Conservation (phyloP, 1,139 yeast genomes). For the Geotrichum aggregatum region DNA sequence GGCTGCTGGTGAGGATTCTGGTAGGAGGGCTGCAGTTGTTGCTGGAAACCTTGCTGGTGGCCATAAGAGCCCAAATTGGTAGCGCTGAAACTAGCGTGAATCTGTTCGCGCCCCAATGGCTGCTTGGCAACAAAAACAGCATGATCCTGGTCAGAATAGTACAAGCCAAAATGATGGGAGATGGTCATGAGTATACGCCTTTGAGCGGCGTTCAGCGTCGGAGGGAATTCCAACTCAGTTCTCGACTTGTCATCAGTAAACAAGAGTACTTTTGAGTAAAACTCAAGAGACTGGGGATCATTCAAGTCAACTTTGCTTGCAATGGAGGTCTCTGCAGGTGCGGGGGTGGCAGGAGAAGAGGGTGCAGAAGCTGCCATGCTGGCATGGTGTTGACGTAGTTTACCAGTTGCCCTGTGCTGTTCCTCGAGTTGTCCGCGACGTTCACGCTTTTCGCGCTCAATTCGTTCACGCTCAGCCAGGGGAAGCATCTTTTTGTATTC, state of each 20-base stretch:
- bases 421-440: constrained; percentile 94
- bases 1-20: background rate
- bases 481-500: constrained; percentile 98
- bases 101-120: constrained; percentile 4
- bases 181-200: constrained; percentile 53
- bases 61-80: constrained; percentile 28
- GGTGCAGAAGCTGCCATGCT: constrained; percentile 18
- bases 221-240: constrained; percentile 66
- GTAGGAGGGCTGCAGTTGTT: background rate
- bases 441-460: constrained; percentile 92
- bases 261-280: constrained; percentile 74
- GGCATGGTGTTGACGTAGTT: constrained; percentile 15
- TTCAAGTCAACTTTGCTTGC: constrained; percentile 62
- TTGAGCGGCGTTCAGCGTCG: constrained; percentile 55
- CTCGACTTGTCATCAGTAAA: constrained; percentile 73
- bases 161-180: constrained; percentile 50
- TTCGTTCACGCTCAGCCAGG: constrained; percentile 85
- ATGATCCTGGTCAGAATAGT: constrained; percentile 29
- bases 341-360: constrained; percentile 11
- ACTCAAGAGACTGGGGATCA: constrained; percentile 83
- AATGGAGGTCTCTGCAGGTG: constrained; percentile 6
- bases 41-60: constrained; percentile 30
- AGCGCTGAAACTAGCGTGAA: background rate
- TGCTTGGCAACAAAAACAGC: constrained; percentile 25
- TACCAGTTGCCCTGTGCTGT: constrained; percentile 59